Evolutionary conservation across 2,329 filamentous ascomycete species (phyloP).

Genomic region (Neofusicoccum kwambonambiense): DNA sequence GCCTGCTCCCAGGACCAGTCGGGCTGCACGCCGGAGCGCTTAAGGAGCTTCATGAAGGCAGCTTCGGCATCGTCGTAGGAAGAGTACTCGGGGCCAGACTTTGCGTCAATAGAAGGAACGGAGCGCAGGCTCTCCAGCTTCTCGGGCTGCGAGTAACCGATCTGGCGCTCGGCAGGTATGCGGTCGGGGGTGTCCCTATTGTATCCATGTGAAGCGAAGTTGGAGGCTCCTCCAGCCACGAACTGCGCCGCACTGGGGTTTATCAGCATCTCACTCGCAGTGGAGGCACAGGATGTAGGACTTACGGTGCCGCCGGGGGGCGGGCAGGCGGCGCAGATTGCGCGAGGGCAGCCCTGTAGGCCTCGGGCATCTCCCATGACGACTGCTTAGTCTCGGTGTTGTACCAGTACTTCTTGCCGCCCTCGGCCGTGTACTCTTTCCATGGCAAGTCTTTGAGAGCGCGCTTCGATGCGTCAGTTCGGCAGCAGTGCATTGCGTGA

Average conservation of each 20-base stretch:
- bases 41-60: slow-evolving; percentile 87
- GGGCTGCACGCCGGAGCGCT: slow-evolving; percentile 78
- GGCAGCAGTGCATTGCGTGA: slow-evolving; percentile 19
- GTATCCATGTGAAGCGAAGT: slow-evolving; percentile 34
- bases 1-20: slow-evolving; percentile 94
- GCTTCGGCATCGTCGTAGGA: slow-evolving; percentile 85
- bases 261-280: neutral
- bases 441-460: slow-evolving; percentile 80
- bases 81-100: slow-evolving; percentile 52
- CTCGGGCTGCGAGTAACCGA: slow-evolving; percentile 39
- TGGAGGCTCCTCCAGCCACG: slow-evolving; percentile 57
- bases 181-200: slow-evolving; percentile 34
- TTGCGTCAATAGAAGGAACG: slow-evolving; percentile 39
- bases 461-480: slow-evolving; percentile 54
- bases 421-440: slow-evolving; percentile 87
- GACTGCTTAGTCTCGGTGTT: slow-evolving; percentile 90
- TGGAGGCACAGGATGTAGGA: slow-evolving; percentile 30
- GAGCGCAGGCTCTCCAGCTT: slow-evolving; percentile 15
- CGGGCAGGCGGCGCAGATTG: slow-evolving; percentile 49
- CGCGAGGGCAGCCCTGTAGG: slow-evolving; percentile 72
- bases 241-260: slow-evolving; percentile 50
- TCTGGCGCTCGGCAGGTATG: slow-evolving; percentile 47
- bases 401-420: slow-evolving; percentile 89
- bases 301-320: slow-evolving; percentile 46
- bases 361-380: slow-evolving; percentile 90